These are phyloP conservation scores for Backusella australiensis DNA, from an alignment of 192 early-diverging fungal genomes.

Conservation along the genomic window DNA sequence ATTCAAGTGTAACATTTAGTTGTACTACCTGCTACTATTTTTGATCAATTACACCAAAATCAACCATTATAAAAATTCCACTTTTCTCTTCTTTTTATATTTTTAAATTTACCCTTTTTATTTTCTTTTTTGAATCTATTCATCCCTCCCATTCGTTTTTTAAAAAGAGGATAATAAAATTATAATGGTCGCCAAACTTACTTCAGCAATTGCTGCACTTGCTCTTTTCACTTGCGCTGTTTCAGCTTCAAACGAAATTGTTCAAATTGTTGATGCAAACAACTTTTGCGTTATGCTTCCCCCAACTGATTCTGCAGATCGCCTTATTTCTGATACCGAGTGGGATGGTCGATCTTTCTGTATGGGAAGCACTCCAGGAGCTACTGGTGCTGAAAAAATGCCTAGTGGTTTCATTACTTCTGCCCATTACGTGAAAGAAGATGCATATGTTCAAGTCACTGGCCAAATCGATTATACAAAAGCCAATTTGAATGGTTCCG, in stretches of 20 bases:
- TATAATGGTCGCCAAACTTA: not conserved
- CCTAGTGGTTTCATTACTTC: conserved; percentile 43
- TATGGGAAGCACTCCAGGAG: conserved; percentile 30
- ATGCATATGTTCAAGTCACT: conserved; percentile 53
- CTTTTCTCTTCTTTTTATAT: not conserved
- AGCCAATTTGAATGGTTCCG: conserved; percentile 32
- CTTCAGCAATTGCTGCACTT: not conserved
- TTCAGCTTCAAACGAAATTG: conserved; percentile 18
- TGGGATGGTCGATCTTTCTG: conserved; percentile 43
- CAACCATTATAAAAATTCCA: not conserved
- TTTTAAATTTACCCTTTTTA: not conserved
- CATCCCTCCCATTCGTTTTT: not conserved
- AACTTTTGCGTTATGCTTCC: conserved; percentile 44
- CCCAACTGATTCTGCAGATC: conserved; percentile 26
- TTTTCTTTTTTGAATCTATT: not conserved
- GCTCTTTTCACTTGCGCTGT: not conserved
- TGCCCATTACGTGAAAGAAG: conserved; percentile 30
- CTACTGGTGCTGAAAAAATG: conserved; percentile 36
- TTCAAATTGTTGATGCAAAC: conserved; percentile 29
- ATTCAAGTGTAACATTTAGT: not conserved
- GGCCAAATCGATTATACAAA: conserved; percentile 46
- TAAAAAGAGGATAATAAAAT: not conserved
- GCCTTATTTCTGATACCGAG: conserved; percentile 43
- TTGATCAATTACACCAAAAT: conserved; percentile 2
- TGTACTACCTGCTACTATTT: conserved; percentile 1